phyloP scores from a whole-genome alignment of 2,329 filamentous ascomycete species.

The Periglandula ipomoeae region DNA sequence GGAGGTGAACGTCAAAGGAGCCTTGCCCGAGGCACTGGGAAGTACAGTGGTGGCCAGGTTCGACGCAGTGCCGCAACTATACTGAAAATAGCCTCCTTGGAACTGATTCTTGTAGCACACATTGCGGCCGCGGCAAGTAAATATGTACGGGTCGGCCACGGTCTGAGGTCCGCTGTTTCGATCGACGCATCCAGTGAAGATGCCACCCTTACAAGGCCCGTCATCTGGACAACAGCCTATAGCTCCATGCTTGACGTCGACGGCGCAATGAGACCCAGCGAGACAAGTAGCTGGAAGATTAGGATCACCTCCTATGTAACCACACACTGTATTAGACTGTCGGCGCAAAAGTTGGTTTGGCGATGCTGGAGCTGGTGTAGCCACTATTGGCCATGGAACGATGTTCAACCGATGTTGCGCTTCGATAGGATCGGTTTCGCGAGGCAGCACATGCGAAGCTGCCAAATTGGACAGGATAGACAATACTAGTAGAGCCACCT shows the following conservation, averaged over 20 bases:
- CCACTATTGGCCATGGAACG: conserved; percentile 24
- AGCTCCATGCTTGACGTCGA: conserved; percentile 38
- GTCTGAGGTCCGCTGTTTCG: conserved; percentile 38
- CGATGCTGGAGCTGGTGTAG: conserved; percentile 27
- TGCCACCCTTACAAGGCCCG: conserved; percentile 41
- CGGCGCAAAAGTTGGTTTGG: conserved; percentile 29
- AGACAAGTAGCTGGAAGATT: conserved; percentile 47
- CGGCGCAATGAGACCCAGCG: conserved; percentile 48
- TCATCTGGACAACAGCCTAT: conserved; percentile 48
- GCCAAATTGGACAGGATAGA: conserved; percentile 22
- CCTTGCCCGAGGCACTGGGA: conserved; percentile 34
- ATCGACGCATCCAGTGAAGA: conserved; percentile 51
- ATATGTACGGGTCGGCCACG: conserved; percentile 46
- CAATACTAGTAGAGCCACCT: conserved; percentile 25
- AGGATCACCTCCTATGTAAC: conserved; percentile 44
- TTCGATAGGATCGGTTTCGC: conserved; percentile 27
- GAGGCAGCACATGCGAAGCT: conserved; percentile 31
- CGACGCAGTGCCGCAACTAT: conserved; percentile 43
- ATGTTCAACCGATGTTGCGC: conserved; percentile 26
- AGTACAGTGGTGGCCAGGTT: conserved; percentile 39
- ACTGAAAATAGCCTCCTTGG: conserved; percentile 47
- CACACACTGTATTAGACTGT: conserved; percentile 46
- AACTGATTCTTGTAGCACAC: conserved; percentile 49
- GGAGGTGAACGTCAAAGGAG: conserved; percentile 24
- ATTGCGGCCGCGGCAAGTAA: conserved; percentile 40